These are phyloP conservation scores for Neofusicoccum sp. DNA, from an alignment of 2,329 filamentous ascomycete genomes.

Conservation along the genomic window DNA sequence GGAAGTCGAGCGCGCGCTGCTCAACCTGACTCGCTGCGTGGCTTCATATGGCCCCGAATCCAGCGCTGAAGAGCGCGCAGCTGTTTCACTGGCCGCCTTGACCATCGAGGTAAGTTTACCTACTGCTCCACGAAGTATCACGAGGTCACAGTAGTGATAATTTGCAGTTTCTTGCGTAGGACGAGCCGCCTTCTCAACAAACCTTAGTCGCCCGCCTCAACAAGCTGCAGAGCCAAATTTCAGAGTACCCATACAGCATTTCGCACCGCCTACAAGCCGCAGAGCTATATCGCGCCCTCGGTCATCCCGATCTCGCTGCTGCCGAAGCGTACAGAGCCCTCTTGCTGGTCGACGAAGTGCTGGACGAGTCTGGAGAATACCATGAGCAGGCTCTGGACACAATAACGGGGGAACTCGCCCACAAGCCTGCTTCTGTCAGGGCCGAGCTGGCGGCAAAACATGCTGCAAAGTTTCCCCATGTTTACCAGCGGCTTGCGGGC, in stretches of 20 bases:
- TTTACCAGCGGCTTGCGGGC: not conserved
- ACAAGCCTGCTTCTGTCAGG: not conserved
- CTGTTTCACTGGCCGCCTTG: not conserved
- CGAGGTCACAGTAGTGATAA: slow-evolving; percentile 15
- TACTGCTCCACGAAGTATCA: not conserved
- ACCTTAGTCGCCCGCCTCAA: not conserved
- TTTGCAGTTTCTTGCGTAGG: not conserved
- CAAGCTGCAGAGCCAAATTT: not conserved
- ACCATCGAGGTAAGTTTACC: not conserved
- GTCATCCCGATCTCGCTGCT: slow-evolving; percentile 84
- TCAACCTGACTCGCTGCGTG: not conserved
- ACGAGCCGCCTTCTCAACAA: not conserved
- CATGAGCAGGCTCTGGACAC: slow-evolving; percentile 64
- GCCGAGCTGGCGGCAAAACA: not conserved
- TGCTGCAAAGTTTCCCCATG: not conserved
- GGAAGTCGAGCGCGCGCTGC: not conserved
- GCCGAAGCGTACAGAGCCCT: slow-evolving; percentile 89
- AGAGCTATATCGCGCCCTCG: slow-evolving; percentile 67
- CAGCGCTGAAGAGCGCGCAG: not conserved
- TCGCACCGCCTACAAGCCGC: slow-evolving; percentile 60
- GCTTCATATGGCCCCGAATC: not conserved
- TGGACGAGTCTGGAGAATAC: slow-evolving; percentile 78
- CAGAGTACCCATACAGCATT: slow-evolving; percentile 38
- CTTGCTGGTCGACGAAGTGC: slow-evolving; percentile 78
- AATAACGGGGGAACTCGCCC: slow-evolving; percentile 31